Conservation (phyloP, 2,329 filamentous ascomycete genomes). For the Bipolaris gigantea region DNA sequence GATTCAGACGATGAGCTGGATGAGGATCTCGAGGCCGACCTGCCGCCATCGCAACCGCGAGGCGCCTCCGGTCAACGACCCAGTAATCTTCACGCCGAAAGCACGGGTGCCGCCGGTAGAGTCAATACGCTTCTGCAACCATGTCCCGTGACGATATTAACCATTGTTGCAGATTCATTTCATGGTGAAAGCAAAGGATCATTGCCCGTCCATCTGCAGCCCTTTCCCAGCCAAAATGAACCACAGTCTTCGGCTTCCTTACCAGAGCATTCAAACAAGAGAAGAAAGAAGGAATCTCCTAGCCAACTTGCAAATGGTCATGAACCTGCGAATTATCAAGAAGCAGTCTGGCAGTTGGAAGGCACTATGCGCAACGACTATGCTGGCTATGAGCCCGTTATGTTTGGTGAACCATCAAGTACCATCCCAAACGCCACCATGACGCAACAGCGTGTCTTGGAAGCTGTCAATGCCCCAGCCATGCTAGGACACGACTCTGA, state of each 20-base stretch:
- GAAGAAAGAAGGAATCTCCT: constrained; percentile 21
- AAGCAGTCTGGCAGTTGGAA: constrained; percentile 27
- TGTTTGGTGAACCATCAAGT: constrained; percentile 48
- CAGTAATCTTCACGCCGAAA: constrained; percentile 11
- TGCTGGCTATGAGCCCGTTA: constrained; percentile 44
- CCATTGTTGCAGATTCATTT: constrained; percentile 25
- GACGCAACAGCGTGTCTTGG: constrained; percentile 47
- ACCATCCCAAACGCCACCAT: constrained; percentile 48
- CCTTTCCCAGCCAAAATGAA: constrained; percentile 16
- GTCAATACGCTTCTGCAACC: background rate
- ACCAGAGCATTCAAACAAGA: constrained; percentile 28
- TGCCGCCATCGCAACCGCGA: constrained; percentile 12
- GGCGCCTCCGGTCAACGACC: constrained; percentile 21
- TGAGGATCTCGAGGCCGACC: constrained; percentile 30
- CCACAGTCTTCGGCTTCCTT: constrained; percentile 23
- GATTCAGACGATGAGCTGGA: constrained; percentile 45
- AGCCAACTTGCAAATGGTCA: background rate
- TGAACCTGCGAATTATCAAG: constrained; percentile 1
- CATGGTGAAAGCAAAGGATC: constrained; percentile 29
- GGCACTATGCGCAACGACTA: constrained; percentile 44
- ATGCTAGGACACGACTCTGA: constrained; percentile 30
- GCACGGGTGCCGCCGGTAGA: constrained; percentile 39
- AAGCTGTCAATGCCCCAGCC: constrained; percentile 34
- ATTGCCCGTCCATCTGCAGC: constrained; percentile 31
- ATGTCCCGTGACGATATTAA: background rate